These are phyloP conservation scores for Tylopilus sp. DNA, from an alignment of 1,284 basidiomycete species.

Conservation along the genomic window DNA sequence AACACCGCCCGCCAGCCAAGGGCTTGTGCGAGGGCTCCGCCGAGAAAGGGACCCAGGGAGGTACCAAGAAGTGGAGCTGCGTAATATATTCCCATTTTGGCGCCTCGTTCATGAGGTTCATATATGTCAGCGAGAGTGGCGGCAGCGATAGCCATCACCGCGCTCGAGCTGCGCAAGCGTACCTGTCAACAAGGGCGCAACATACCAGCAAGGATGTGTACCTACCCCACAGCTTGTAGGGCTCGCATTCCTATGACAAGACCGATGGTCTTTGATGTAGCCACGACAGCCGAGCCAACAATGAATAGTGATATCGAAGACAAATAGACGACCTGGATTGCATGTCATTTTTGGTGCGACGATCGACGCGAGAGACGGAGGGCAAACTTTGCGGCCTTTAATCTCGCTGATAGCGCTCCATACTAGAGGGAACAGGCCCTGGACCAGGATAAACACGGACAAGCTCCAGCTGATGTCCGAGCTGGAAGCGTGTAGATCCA, in stretches of 20 bases:
- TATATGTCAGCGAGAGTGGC: slow-evolving; percentile 82
- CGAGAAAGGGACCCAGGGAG: slow-evolving; percentile 67
- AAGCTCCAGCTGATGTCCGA: slow-evolving; percentile 72
- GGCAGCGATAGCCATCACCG: slow-evolving; percentile 77
- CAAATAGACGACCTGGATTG: slow-evolving; percentile 62
- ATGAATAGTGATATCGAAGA: slow-evolving; percentile 59
- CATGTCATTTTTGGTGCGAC: background rate
- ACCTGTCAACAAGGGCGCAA: background rate
- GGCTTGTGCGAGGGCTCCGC: slow-evolving; percentile 65
- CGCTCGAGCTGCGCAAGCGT: slow-evolving; percentile 53
- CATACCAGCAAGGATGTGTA: background rate
- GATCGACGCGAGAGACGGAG: background rate
- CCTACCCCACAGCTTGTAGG: slow-evolving; percentile 61
- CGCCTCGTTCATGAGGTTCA: slow-evolving; percentile 75
- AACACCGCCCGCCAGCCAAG: slow-evolving; percentile 81
- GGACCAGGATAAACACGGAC: slow-evolving; percentile 76
- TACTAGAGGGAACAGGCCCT: slow-evolving; percentile 63
- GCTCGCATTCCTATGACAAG: slow-evolving; percentile 72
- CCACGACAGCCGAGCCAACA: slow-evolving; percentile 63
- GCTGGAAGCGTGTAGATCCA: slow-evolving; percentile 62
- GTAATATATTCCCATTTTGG: slow-evolving; percentile 79
- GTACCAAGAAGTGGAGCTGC: slow-evolving; percentile 57
- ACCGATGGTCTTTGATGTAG: slow-evolving; percentile 57
- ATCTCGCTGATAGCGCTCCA: slow-evolving; percentile 80
- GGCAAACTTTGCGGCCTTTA: slow-evolving; percentile 67